Evolutionary conservation across 148 eudicot genomes (phyloP), one percentile per base, ranked within the genome.

Genomic region (Mesembryanthemum crystallinum): DNA sequence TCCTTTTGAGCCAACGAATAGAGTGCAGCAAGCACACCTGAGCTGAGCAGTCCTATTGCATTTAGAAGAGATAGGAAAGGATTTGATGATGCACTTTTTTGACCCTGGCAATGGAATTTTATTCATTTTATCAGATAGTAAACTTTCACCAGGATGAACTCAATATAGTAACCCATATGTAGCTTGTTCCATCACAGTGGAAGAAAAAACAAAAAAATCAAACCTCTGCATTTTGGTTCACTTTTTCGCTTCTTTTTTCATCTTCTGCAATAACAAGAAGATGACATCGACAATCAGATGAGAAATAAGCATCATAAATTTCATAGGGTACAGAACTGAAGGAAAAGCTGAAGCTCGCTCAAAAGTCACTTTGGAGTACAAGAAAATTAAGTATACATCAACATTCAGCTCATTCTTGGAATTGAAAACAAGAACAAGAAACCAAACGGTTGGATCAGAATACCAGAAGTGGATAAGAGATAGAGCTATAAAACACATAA

Each of bases 1-100:
- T 92, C 97, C 78, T 94, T 90, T 67, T 45, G 86, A 75, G 92
- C 83, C 77, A 84, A 73, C 51, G 91, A 92, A 80, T 85, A 94
- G 33, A 94, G 77, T 30, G 95, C 93, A 82, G 89, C 94, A 73
- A 94, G 88, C 74, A 87, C 84, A 33, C 97, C 94, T 4, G 93
- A 78, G 49, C 92, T 82, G 52, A 92, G 76, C 60, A 89, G 75
- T 67, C 98, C 98, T 69, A 92, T 70, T 59, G 86, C 92, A 82
- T 88, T 92, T 35, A 90, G 80, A 75, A 94, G 79, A 57, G 90
- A 82, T 25, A 92, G 64, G 72, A 90, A 84, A 32, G 89, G 81
- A 81, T 92, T 90, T 39, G 83, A 62, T 59, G 91, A 68, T 70
- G 82, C 74, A 74, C 78, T 73, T 78, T 67, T 83, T 73, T 83